Conservation (phyloP, 257 asterid species). For the Eucommia ulmoides region DNA sequence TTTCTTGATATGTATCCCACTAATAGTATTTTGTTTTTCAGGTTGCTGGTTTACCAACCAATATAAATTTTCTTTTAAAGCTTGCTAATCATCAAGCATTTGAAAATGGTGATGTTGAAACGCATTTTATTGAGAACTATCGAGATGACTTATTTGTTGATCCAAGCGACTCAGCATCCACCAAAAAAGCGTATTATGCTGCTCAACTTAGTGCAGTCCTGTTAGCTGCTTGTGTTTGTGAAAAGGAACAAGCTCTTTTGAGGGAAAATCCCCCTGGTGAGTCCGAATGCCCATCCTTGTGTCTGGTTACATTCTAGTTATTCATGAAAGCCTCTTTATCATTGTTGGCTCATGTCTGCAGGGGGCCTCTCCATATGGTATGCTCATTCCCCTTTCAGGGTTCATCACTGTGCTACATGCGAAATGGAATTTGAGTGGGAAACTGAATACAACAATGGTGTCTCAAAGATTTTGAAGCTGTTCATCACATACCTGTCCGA, state of each 20-base stretch:
- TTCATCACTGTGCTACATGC: constrained; percentile 43
- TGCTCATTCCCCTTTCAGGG: constrained; percentile 76
- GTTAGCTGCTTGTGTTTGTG: constrained; percentile 73
- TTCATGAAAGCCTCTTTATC: constrained; percentile 8
- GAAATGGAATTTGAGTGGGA: constrained; percentile 72
- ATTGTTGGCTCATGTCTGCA: constrained; percentile 20
- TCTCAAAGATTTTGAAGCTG: constrained; percentile 28
- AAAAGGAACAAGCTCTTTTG: constrained; percentile 33
- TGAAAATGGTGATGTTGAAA: constrained; percentile 75
- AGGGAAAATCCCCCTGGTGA: constrained; percentile 51
- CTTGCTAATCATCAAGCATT: constrained; percentile 77
- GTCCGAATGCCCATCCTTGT: constrained; percentile 3
- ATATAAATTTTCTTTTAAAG: constrained; percentile 73
- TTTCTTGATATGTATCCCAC: too few relatives aligned
- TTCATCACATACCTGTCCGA: constrained; percentile 36
- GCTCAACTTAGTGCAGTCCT: constrained; percentile 56
- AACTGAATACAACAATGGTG: constrained; percentile 37
- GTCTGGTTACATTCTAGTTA: constrained; percentile 6
- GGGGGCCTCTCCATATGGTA: constrained; percentile 69
- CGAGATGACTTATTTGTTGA: constrained; percentile 58
- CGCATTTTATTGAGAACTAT: constrained; percentile 83
- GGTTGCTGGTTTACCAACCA: constrained; percentile 99
- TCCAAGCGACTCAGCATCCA: constrained; percentile 29
- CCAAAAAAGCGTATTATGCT: constrained; percentile 27
- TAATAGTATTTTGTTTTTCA: constrained; percentile 17